Conservation (phyloP, 179 eudicot species). For the Carnegiea gigantea region DNA sequence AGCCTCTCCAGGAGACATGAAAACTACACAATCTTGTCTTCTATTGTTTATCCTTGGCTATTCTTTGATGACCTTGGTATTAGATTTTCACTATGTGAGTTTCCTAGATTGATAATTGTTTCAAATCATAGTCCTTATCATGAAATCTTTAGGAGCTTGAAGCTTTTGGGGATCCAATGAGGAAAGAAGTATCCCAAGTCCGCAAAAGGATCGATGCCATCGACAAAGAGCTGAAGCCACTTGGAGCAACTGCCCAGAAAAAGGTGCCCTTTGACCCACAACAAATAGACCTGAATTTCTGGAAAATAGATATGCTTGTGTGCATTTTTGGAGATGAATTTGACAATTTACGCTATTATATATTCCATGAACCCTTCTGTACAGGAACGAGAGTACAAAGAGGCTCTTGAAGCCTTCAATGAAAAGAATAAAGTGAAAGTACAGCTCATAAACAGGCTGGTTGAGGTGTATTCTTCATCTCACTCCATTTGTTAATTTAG, state of each 20-base stretch:
- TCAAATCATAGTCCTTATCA: not conserved
- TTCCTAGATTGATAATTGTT: not conserved
- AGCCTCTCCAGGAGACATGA: not conserved
- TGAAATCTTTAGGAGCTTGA: conserved; percentile 66
- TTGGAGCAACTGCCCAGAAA: conserved; percentile 87
- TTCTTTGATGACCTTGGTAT: not conserved
- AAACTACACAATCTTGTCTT: not conserved
- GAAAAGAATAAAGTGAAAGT: conserved; percentile 97
- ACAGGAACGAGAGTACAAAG: conserved; percentile 90
- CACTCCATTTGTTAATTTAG: not conserved
- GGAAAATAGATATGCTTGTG: not conserved
- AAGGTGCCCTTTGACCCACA: conserved; percentile 44
- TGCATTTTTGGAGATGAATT: not conserved
- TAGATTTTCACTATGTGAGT: not conserved
- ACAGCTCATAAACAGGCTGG: conserved; percentile 76
- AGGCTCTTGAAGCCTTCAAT: conserved; percentile 84
- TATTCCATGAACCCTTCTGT: not conserved
- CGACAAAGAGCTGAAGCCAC: conserved; percentile 85
- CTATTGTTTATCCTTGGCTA: not conserved
- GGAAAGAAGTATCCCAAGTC: conserved; percentile 79
- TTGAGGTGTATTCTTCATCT: conserved; percentile 57
- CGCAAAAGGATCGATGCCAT: conserved; percentile 77
- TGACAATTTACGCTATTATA: not conserved
- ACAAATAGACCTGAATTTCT: not conserved
- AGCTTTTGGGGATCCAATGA: conserved; percentile 76